phyloP scores from a whole-genome alignment of 2,329 filamentous ascomycete genomes.

The Fusarium luffae region DNA sequence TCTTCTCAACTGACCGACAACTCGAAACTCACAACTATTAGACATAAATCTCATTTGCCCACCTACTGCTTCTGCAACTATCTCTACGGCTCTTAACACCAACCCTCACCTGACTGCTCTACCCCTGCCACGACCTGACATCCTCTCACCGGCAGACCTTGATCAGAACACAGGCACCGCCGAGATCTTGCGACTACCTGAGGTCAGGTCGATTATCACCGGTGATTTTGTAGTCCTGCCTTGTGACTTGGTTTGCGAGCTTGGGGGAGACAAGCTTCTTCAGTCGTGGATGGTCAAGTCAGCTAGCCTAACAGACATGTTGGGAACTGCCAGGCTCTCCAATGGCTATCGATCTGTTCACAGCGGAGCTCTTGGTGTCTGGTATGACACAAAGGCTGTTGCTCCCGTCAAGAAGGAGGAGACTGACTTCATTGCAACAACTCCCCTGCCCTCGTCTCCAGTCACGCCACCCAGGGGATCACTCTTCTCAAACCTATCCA shows the following conservation, averaged over 20 bases:
- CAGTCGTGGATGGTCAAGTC: constrained; percentile 94
- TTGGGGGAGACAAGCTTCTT: constrained; percentile 83
- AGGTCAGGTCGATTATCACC: constrained; percentile 81
- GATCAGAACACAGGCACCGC: constrained; percentile 90
- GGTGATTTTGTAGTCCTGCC: constrained; percentile 91
- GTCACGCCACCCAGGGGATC: constrained; percentile 63
- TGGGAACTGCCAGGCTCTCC: constrained; percentile 60
- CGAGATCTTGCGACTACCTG: constrained; percentile 84
- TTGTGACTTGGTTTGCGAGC: constrained; percentile 92
- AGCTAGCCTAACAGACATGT: constrained; percentile 72
- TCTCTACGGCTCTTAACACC: constrained; percentile 77
- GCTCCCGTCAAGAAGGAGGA: constrained; percentile 87
- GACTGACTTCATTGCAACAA: constrained; percentile 88
- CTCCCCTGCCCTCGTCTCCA: constrained; percentile 70
- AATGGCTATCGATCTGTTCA: constrained; percentile 55
- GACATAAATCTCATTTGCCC: constrained; percentile 73
- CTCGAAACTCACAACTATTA: constrained; percentile 49
- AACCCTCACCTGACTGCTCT: constrained; percentile 82
- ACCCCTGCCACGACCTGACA: constrained; percentile 76
- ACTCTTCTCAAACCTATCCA: constrained; percentile 75
- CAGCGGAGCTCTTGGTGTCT: constrained; percentile 87
- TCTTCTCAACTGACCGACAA: neutral
- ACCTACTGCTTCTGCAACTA: constrained; percentile 72
- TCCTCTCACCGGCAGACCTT: constrained; percentile 80
- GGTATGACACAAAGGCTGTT: constrained; percentile 85